These are phyloP conservation scores for Globisporangium sylvaticum DNA, from an alignment of 352 stramenopile species.

Conservation along the genomic window DNA sequence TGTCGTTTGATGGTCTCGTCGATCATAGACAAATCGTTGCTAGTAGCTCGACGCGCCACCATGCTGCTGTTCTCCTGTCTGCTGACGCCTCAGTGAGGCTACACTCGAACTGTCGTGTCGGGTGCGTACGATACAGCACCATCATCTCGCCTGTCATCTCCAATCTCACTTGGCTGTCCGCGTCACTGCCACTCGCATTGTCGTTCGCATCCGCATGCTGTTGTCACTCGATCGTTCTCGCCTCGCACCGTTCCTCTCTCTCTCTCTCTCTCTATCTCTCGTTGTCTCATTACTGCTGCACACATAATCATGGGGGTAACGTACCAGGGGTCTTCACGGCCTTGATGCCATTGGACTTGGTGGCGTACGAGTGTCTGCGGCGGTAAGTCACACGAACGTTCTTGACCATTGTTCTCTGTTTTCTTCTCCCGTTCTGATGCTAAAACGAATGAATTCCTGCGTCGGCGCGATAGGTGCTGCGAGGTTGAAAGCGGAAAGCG, in stretches of 20 bases:
- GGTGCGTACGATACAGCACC: not conserved
- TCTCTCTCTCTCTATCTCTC: not conserved
- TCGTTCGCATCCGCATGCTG: not conserved
- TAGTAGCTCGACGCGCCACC: not conserved
- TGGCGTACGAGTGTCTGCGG: constrained; percentile 97
- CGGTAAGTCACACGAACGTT: constrained; percentile 95
- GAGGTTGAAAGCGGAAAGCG: constrained; percentile 11
- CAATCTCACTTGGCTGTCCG: not conserved
- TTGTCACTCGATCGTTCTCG: not conserved
- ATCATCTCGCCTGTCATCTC: not conserved
- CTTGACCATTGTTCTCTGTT: constrained; percentile 85
- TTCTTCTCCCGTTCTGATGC: constrained; percentile 75
- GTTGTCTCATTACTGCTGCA: not conserved
- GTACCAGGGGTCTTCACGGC: constrained; percentile 95
- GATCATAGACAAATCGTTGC: not conserved
- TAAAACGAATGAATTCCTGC: constrained; percentile 35
- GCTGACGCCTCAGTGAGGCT: not conserved
- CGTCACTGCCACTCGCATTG: not conserved
- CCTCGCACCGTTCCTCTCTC: not conserved
- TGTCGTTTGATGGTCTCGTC: not conserved
- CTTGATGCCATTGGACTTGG: constrained; percentile 91
- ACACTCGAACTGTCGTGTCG: not conserved
- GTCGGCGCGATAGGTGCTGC: constrained; percentile 5
- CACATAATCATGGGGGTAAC: constrained; percentile 12
- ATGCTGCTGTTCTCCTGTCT: not conserved